Evolutionary conservation across 495 filamentous ascomycete genomes (phyloP), one percentile per base, ranked within the genome.

Genomic region (Xylaria acuta): DNA sequence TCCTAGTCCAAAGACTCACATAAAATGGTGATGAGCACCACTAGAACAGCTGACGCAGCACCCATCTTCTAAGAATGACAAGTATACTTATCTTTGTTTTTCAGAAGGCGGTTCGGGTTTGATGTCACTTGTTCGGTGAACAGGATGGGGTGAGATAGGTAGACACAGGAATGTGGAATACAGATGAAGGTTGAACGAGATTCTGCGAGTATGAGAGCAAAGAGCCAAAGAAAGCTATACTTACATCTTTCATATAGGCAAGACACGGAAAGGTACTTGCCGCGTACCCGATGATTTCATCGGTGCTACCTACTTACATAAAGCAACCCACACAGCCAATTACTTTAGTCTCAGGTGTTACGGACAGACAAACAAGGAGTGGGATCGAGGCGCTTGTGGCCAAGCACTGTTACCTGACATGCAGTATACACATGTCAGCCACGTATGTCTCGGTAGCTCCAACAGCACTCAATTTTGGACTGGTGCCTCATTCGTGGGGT

Each of bases 11-110:
- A 22, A 6, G 47, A 74, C 77, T 63, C 79, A 88, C 86, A 78
- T 59, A 92, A 70, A 81, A 92, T 76, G 77, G 89, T 87, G 78
- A 90, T 77, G 71, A 91, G 64, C 73, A 89, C 60, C 71, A 92
- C 71, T 75, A 90, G 73, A 77, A 91, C 76, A 76, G 87, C 80
- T 59, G 86, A 80, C 11, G 82, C 86, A 69, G 86, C 88, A 71
- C 84, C 83, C 79, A 91, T 92, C 51, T 80, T 80, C 72, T 53
- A 25, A 40, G 49, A 54, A 25, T 20, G 20, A 9, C 9, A 34
- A 40, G 5, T 67, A 78, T 64, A 77, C 69, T 43, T 41, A 22
- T 51, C 58, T 60, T 36, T 38, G 58, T n/a, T n/a, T 16, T 60
- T 60, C 3, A n/a, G 20, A 36, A 38, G 20, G 32, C 8, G 58